Evolutionary conservation across 2,329 filamentous ascomycete species (phyloP).

Genomic region (Pezicula rhizophila): DNA sequence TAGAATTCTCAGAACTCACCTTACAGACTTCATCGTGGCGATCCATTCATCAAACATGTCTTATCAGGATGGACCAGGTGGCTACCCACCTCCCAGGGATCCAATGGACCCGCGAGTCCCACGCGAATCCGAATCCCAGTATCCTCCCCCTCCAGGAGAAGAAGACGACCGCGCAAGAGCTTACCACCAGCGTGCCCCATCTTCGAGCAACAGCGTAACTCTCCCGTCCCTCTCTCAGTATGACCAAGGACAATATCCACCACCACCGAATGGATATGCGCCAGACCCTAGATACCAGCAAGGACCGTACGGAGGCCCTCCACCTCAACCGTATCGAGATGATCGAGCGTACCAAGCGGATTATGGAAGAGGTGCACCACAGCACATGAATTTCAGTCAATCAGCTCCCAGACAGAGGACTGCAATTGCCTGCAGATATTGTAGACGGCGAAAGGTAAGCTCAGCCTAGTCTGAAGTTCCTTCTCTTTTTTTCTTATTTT

Average conservation of each 20-base stretch:
- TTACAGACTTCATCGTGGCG: constrained; percentile 20
- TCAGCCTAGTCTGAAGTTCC: neutral
- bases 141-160: constrained; percentile 25
- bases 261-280: constrained; percentile 18
- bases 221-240: constrained; percentile 27
- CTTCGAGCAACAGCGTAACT: constrained; percentile 19
- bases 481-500: neutral
- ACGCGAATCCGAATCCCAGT: constrained; percentile 13
- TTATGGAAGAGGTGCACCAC: constrained; percentile 19
- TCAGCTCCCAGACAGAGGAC: constrained; percentile 54
- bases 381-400: constrained; percentile 30
- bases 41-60: constrained; percentile 25
- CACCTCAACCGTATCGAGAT: constrained; percentile 19
- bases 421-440: constrained; percentile 55
- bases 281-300: constrained; percentile 20
- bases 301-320: constrained; percentile 19
- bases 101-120: constrained; percentile 20
- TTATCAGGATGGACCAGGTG: constrained; percentile 25
- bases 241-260: constrained; percentile 17
- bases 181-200: constrained; percentile 23
- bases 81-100: constrained; percentile 23
- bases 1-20: neutral
- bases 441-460: constrained; percentile 51
- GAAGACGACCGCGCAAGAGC: constrained; percentile 26
- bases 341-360: constrained; percentile 20